Percentiles rank a stretch among this genome's conserved stretches.
These are phyloP conservation scores for Lotus japonicus DNA, from an alignment of 306 rosid genomes.

Conservation along the genomic window DNA sequence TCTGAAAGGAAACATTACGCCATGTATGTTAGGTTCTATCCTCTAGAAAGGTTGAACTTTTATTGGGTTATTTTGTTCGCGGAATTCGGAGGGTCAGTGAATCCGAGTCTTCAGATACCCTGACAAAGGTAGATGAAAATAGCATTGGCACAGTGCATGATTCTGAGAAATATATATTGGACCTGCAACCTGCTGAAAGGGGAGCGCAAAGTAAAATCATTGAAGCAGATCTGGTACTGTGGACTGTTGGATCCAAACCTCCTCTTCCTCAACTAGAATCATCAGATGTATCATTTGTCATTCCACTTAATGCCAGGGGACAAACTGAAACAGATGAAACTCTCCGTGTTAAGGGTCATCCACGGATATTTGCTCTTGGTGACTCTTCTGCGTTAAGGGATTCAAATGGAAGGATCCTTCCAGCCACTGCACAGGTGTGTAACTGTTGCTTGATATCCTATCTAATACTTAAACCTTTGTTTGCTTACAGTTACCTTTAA, in stretches of 20 bases:
- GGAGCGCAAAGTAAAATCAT: conserved; percentile 51
- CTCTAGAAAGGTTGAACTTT: conserved; percentile 78
- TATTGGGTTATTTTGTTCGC: conserved; percentile 77
- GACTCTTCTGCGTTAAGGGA: conserved; percentile 85
- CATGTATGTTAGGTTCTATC: conserved; percentile 58
- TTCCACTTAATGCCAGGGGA: conserved; percentile 86
- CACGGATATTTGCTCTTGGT: conserved; percentile 95
- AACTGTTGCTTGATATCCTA: neutral
- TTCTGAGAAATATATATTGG: conserved; percentile 55
- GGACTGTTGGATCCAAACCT: conserved; percentile 94
- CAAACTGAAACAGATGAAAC: conserved; percentile 96
- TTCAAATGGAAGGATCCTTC: conserved; percentile 80
- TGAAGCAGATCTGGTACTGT: conserved; percentile 79
- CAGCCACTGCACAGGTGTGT: conserved; percentile 89
- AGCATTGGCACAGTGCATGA: conserved; percentile 28
- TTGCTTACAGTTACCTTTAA: conserved; percentile 20
- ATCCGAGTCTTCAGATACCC: conserved; percentile 38
- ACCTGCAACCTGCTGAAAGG: conserved; percentile 79
- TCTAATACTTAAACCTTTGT: neutral
- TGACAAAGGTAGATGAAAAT: conserved; percentile 18
- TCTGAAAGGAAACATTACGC: conserved; percentile 23
- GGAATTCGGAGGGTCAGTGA: conserved; percentile 42
- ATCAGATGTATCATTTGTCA: conserved; percentile 39
- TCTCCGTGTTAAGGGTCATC: conserved; percentile 97
- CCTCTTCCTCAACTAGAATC: conserved; percentile 68